Conservation (phyloP, 2,329 filamentous ascomycete species). For the Cladosporium sp. region DNA sequence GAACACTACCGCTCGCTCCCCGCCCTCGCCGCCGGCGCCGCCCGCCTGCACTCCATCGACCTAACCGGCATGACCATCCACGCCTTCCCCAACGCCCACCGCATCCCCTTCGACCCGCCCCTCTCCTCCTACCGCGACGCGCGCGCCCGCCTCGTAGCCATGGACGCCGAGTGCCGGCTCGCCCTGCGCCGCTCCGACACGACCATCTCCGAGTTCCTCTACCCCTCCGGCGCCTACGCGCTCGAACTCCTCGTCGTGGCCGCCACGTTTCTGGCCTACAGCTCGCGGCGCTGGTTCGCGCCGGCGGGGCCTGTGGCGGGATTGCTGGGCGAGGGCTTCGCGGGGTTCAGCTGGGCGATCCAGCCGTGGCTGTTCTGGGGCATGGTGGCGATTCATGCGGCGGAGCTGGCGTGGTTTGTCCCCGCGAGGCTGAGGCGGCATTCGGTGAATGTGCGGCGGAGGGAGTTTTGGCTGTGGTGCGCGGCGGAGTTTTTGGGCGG, state of each 20-base stretch:
- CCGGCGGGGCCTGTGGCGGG: constrained; percentile 39
- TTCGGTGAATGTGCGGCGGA: constrained; percentile 44
- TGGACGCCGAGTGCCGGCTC: constrained; percentile 57
- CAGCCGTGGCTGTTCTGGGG: constrained; percentile 53
- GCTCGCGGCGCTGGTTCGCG: constrained; percentile 46
- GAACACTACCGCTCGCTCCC: constrained; percentile 61
- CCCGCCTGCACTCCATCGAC: constrained; percentile 60
- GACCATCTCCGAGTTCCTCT: constrained; percentile 48
- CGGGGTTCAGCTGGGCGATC: constrained; percentile 51
- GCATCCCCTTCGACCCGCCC: constrained; percentile 63
- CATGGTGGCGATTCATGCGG: constrained; percentile 58
- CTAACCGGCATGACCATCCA: constrained; percentile 57
- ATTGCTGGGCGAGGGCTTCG: constrained; percentile 49
- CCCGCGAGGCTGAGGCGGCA: constrained; percentile 43
- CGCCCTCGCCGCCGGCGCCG: constrained; percentile 48
- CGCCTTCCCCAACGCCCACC: constrained; percentile 35
- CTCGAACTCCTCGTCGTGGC: constrained; percentile 50
- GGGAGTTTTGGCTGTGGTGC: constrained; percentile 51
- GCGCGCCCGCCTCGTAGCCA: constrained; percentile 63
- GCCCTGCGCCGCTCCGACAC: constrained; percentile 53
- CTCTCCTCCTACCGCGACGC: constrained; percentile 63
- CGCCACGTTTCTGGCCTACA: constrained; percentile 50
- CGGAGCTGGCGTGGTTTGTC: constrained; percentile 52
- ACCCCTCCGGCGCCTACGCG: constrained; percentile 45
- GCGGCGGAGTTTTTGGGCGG: constrained; percentile 49